These are phyloP conservation scores for Nakazawaea ernobii DNA, from an alignment of 805 yeast genomes.

Conservation along the genomic window DNA sequence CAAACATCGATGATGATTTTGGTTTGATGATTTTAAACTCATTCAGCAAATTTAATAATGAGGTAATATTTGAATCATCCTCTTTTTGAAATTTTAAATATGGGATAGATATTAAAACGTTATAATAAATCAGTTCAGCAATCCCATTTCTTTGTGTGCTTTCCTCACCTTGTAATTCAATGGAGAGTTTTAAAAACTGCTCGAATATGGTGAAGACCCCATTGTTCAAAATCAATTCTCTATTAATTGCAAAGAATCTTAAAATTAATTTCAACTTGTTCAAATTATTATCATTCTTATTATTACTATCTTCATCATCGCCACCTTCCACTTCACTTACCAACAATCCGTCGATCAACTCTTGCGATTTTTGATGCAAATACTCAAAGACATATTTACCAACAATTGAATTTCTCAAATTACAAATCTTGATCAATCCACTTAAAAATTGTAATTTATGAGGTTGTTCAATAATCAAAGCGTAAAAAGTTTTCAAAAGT, in stretches of 20 bases:
- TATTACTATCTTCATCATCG: no score
- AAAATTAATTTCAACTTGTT: slow-evolving; percentile 64
- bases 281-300: slow-evolving; percentile 32
- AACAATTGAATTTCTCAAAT: slow-evolving; percentile 55
- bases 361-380: slow-evolving; percentile 60
- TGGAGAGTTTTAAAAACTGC: slow-evolving; percentile 49
- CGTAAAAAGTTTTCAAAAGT: slow-evolving; percentile 56
- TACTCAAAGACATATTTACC: slow-evolving; percentile 67
- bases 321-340: not conserved
- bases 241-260: slow-evolving; percentile 62
- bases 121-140: slow-evolving; percentile 64
- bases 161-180: slow-evolving; percentile 41
- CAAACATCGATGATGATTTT: slow-evolving; percentile 12
- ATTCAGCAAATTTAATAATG: slow-evolving; percentile 41
- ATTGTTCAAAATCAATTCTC: slow-evolving; percentile 56
- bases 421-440: slow-evolving; percentile 59
- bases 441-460: slow-evolving; percentile 76
- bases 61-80: slow-evolving; percentile 30
- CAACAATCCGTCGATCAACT: slow-evolving; percentile 33
- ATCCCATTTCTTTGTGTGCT: slow-evolving; percentile 42
- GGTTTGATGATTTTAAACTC: slow-evolving; percentile 25
- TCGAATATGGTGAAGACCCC: slow-evolving; percentile 35
- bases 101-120: slow-evolving; percentile 59
- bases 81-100: slow-evolving; percentile 29
- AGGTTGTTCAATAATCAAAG: slow-evolving; percentile 82